Evolutionary conservation across 768 basidiomycete species (phyloP), one percentile per base, ranked within the genome.

Genomic region (Leucosporidium yakuticum): DNA sequence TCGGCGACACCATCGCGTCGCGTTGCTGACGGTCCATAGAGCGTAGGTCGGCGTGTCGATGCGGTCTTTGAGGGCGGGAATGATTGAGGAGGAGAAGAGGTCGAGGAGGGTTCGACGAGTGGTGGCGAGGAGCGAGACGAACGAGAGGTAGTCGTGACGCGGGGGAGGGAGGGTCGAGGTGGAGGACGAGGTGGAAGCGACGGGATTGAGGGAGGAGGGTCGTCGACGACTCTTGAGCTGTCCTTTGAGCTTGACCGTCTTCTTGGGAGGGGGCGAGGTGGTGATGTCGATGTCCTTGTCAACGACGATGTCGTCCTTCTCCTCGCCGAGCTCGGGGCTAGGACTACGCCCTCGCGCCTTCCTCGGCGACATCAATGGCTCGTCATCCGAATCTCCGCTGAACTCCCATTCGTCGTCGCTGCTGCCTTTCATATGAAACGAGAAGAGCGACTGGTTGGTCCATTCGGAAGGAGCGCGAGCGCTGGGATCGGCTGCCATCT

Each of bases 141-240:
- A 21, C 23, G 69, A 67, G 44, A 71, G 66, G 63, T 54, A 64
- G 63, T 67, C 66, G 63, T 70, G 48, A 4, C 60, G 34, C 2
- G 23, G 36, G 19, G 27, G 34, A 7, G 39, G n/a, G 48, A 11
- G 50, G 32, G 19, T 7, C 32, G 59, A 56, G 19, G 15, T 5
- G 63, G 68, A 29, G 51, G 51, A 27, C 36, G 58, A 14, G 21
- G 49, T 14, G 62, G 49, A 27, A 6, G 29, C 47, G 17, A n/a
- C 21, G 23, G 48, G 17, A 34, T 21, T 44, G 31, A 15, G 49
- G 27, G 57, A 29, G 32, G 44, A 21, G 11, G 50, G 61, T 23
- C 61, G 50, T 2, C 61, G 61, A 21, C 50, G 61, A 3, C 34
- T 27, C 25, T 12, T 17, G 49, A 64, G 57, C 63, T 64, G n/a